phyloP scores from a whole-genome alignment of 805 yeast genomes.

The Pichia exigua region DNA sequence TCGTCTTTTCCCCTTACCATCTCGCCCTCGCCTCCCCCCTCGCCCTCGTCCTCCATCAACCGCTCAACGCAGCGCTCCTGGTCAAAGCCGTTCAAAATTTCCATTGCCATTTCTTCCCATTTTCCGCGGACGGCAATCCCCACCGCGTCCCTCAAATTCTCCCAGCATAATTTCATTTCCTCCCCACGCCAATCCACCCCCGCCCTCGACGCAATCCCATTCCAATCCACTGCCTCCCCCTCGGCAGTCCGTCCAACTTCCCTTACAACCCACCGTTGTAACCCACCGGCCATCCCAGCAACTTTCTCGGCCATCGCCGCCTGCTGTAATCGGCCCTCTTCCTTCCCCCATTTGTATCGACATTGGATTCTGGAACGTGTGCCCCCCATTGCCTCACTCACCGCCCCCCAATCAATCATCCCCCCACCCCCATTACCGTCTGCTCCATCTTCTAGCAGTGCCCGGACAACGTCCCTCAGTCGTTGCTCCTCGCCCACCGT shows the following conservation, averaged over 20 bases:
- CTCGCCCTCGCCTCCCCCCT: not conserved
- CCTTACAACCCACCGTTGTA: not conserved
- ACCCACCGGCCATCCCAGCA: not conserved
- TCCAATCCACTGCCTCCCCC: not conserved
- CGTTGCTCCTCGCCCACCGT: conserved; percentile 67
- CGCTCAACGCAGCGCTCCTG: not conserved
- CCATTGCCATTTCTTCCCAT: not conserved
- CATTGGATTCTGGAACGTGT: conserved; percentile 87
- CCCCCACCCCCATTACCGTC: conserved; percentile 48
- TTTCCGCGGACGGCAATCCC: not conserved
- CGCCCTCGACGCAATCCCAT: not conserved
- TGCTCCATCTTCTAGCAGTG: conserved; percentile 58
- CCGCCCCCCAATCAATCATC: conserved; percentile 82
- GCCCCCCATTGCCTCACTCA: conserved; percentile 86
- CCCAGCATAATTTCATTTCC: not conserved
- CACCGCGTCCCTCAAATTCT: not conserved
- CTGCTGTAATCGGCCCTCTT: not conserved
- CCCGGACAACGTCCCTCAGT: conserved; percentile 90
- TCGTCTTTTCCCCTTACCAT: no score
- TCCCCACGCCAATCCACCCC: not conserved
- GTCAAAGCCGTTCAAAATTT: not conserved
- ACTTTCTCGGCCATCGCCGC: not conserved
- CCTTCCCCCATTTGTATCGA: conserved; percentile 89
- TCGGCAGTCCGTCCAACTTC: not conserved
- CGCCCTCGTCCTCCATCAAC: not conserved